Evolutionary conservation across 1,284 basidiomycete species (phyloP).

Genomic region (Leccinum subspadiceum): DNA sequence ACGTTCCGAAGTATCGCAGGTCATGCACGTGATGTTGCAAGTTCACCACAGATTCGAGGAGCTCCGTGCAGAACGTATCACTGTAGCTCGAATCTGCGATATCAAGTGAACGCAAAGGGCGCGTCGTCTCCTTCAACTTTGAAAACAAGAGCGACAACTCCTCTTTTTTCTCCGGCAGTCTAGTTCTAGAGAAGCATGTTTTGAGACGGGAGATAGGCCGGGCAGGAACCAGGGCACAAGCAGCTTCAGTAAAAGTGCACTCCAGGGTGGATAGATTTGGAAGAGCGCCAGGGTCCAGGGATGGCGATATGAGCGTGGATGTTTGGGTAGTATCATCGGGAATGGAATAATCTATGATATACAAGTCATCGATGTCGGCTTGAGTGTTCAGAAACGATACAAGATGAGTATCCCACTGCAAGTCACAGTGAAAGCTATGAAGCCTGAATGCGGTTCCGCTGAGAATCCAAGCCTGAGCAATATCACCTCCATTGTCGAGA

Average conservation of each 20-base stretch:
- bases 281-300: conserved; percentile 38
- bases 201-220: conserved; percentile 60
- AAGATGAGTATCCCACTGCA: conserved; percentile 58
- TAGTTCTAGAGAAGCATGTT: conserved; percentile 63
- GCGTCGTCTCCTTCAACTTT: conserved; percentile 43
- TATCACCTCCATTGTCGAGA: conserved; percentile 36
- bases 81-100: conserved; percentile 59
- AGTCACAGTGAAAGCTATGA: conserved; percentile 58
- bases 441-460: conserved; percentile 49
- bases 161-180: conserved; percentile 43
- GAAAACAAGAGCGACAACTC: conserved; percentile 50
- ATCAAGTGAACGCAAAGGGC: conserved; percentile 49
- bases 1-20: conserved; percentile 59
- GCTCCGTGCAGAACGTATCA: conserved; percentile 49
- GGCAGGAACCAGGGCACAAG: conserved; percentile 49
- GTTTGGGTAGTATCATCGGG: conserved; percentile 6
- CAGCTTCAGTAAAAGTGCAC: conserved; percentile 66
- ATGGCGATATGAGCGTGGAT: conserved; percentile 7
- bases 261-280: conserved; percentile 52
- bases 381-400: conserved; percentile 55
- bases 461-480: conserved; percentile 54
- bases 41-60: conserved; percentile 43
- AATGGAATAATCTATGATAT: conserved; percentile 55
- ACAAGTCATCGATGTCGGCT: conserved; percentile 50
- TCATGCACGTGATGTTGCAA: conserved; percentile 36